Percentiles rank a stretch among this genome's conserved stretches.
phyloP scores from a whole-genome alignment of 2,329 filamentous ascomycete genomes.

The Monosporascus cannonballus region DNA sequence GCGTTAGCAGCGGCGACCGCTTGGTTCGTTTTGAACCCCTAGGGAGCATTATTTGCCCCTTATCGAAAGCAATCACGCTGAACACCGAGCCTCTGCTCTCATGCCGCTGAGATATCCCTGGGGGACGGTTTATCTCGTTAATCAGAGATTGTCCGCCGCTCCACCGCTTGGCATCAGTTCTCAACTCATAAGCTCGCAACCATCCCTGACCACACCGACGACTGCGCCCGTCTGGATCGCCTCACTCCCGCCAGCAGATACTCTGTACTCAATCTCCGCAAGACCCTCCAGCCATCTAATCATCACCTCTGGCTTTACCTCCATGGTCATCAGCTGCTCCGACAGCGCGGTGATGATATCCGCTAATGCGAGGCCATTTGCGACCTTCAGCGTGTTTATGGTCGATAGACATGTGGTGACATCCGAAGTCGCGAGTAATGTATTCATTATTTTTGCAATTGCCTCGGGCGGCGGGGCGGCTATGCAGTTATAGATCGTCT shows the following conservation, averaged over 20 bases:
- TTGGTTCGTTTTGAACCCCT: too few relatives aligned
- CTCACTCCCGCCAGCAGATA: slow-evolving; percentile 84
- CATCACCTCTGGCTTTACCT: slow-evolving; percentile 81
- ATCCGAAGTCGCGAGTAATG: slow-evolving; percentile 76
- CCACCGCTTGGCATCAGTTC: neutral
- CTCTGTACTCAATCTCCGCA: slow-evolving; percentile 85
- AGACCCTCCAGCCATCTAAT: slow-evolving; percentile 88
- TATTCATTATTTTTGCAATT: slow-evolving; percentile 76
- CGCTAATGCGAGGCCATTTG: slow-evolving; percentile 81
- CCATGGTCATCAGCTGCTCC: slow-evolving; percentile 75
- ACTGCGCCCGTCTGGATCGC: slow-evolving; percentile 86
- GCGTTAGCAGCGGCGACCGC: too few relatives aligned
- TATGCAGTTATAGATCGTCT: slow-evolving; percentile 96
- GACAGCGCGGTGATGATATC: slow-evolving; percentile 86
- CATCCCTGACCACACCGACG: slow-evolving; percentile 80
- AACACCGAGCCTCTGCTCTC: too few relatives aligned
- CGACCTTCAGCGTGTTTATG: slow-evolving; percentile 79
- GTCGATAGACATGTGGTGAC: slow-evolving; percentile 85
- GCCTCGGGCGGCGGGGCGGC: slow-evolving; percentile 89
- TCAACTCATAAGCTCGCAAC: slow-evolving; percentile 64
- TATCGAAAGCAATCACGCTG: too few relatives aligned
- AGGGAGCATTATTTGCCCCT: too few relatives aligned
- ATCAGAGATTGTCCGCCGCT: neutral
- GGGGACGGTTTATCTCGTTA: too few relatives aligned
- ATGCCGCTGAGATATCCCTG: too few relatives aligned